These are phyloP conservation scores for Mortierella polycephala DNA, from an alignment of 371 early-diverging fungal genomes.

Conservation along the genomic window DNA sequence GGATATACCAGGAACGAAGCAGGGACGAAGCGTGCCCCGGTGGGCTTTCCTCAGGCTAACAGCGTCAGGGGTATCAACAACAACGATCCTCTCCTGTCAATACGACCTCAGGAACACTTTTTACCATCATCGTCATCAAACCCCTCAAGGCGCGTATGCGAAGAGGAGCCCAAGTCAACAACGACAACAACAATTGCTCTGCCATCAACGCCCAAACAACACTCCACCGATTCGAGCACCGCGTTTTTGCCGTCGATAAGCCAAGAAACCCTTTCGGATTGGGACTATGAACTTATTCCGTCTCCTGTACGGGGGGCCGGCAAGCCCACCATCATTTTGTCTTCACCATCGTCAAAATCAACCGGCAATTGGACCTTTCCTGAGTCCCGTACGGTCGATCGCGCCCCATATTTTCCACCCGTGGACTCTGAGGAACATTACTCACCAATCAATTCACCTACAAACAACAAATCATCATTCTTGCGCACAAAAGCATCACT, in stretches of 20 bases:
- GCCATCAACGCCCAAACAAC: neutral
- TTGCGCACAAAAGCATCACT: too few species aligned
- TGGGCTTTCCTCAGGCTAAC: too few species aligned
- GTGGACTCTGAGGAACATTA: too few species aligned
- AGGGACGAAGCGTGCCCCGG: neutral
- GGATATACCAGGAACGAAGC: neutral
- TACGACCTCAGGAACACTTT: too few species aligned
- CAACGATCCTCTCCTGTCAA: constrained; percentile 3
- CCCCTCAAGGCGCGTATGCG: neutral
- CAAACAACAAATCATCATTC: neutral
- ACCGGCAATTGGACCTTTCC: neutral
- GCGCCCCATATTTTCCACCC: too few species aligned
- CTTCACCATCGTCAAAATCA: constrained; percentile 4
- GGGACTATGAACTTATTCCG: constrained; percentile 30
- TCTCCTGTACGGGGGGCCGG: neutral
- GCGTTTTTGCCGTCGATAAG: constrained; percentile 3
- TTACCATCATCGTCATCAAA: too few species aligned
- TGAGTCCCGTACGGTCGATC: neutral
- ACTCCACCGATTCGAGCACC: neutral
- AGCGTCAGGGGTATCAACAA: neutral
- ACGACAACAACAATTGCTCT: constrained; percentile 3
- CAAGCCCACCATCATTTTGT: constrained; percentile 3
- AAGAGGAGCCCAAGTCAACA: neutral
- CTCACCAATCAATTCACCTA: neutral
- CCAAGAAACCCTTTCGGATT: constrained; percentile 13